phyloP scores from a whole-genome alignment of 306 rosid genomes.

The Fragaria ananassa region DNA sequence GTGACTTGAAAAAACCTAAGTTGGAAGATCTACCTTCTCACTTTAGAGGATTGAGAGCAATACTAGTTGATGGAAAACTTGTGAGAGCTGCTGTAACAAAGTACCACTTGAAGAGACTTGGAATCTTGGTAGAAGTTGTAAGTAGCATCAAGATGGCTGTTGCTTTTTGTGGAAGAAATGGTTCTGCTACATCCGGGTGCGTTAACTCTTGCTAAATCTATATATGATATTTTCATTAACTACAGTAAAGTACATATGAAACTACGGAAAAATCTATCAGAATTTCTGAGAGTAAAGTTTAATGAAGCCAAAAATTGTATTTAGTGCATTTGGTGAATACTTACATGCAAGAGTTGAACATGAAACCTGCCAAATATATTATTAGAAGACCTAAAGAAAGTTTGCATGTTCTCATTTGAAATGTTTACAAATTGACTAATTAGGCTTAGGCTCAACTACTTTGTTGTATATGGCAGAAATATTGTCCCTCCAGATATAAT shows the following conservation, averaged over 20 bases:
- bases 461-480: constrained; percentile 48
- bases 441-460: constrained; percentile 16
- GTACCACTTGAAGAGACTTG: constrained; percentile 93
- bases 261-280: neutral
- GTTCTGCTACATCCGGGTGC: constrained; percentile 59
- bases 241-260: neutral
- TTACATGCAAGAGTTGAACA: neutral
- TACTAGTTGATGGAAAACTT: constrained; percentile 81
- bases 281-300: neutral
- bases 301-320: neutral
- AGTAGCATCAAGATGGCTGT: constrained; percentile 53
- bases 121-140: constrained; percentile 64
- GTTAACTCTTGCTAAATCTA: neutral
- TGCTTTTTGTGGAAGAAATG: constrained; percentile 58
- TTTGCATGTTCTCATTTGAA: neutral
- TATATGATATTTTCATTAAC: neutral
- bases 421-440: neutral
- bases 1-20: constrained; percentile 56
- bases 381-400: neutral
- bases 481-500: constrained; percentile 63
- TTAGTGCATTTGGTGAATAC: neutral
- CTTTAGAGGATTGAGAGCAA: constrained; percentile 76
- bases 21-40: constrained; percentile 75
- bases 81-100: constrained; percentile 93
- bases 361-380: neutral